Evolutionary conservation across 495 filamentous ascomycete species (phyloP).

Genomic region (Rhizodiscina lignyota): DNA sequence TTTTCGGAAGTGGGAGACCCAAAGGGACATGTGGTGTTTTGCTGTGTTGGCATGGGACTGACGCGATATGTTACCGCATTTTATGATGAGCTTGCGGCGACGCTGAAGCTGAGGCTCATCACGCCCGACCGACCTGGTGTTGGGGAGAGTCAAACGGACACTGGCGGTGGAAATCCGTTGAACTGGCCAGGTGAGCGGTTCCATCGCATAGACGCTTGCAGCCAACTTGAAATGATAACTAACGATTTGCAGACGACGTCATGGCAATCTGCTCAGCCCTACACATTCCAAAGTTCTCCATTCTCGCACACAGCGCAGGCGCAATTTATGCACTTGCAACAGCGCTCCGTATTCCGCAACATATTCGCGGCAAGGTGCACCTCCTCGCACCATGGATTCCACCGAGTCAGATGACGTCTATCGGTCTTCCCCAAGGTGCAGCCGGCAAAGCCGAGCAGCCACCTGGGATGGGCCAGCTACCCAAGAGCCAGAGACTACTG

Average conservation of each 20-base stretch:
- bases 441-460: conserved; percentile 54
- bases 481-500: conserved; percentile 80
- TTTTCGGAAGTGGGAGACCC: conserved; percentile 96
- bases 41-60: conserved; percentile 94
- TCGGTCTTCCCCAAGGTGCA: conserved; percentile 46
- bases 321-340: conserved; percentile 96
- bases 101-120: conserved; percentile 76
- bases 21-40: conserved; percentile 80
- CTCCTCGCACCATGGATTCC: conserved; percentile 96
- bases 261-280: conserved; percentile 84
- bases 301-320: conserved; percentile 92
- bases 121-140: conserved; percentile 91
- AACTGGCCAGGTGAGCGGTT: conserved; percentile 72
- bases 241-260: conserved; percentile 59
- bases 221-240: conserved; percentile 1
- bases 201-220: conserved; percentile 9
- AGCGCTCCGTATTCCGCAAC: conserved; percentile 85
- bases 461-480: conserved; percentile 81
- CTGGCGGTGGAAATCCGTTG: conserved; percentile 68
- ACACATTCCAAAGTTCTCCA: conserved; percentile 90
- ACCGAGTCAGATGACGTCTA: conserved; percentile 72
- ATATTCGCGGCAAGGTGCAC: conserved; percentile 89
- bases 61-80: conserved; percentile 94
- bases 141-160: conserved; percentile 69
- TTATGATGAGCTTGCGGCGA: conserved; percentile 88